Evolutionary conservation across 768 basidiomycete species (phyloP), one percentile per base, ranked within the genome.

Genomic region (Coprinopsis cinerea): DNA sequence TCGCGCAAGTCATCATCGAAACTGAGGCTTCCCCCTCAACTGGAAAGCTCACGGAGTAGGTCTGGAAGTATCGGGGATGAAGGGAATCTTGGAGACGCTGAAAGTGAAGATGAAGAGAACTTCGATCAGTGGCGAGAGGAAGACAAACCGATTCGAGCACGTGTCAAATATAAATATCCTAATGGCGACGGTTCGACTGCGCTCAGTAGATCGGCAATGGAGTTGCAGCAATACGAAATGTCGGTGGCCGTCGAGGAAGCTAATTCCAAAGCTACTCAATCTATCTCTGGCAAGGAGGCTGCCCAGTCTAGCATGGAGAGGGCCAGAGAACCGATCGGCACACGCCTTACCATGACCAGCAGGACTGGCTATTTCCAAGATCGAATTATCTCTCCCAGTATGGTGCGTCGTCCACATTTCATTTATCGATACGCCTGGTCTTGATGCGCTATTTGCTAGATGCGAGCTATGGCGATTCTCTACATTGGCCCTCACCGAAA

Each of bases 391-490:
- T 85, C 93, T 2, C 95, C 96, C 0, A 89, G 87, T 60, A 97
- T 99, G 94, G 95, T 95, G 63, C 60, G 89, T 57, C 7, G 13
- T 44, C 17, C 32, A 2, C 20, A 23, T 7, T 22, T 27, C 3
- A 17, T 39, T 26, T 3, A 49, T 36, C 41, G 3, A 24, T 9
- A 27, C 2, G 30, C 40, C 40, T 14, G 9, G 22, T 37, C 43
- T 28, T 53, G 22, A 23, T 26, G 17, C 3, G n/a, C n/a, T n/a
- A n/a, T n/a, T n/a, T 53, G 11, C n/a, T 58, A 98, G 95, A 97
- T 97, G 92, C 89, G 96, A 28, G 94, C 95, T 0, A 99, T 99
- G 96, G 95, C 95, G 2, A 94, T 96, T 61, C 70, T 95, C 55
- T 96, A 96, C 68, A 87, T 99, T 52, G 95, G 95, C 1, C 95